phyloP scores from a whole-genome alignment of 2,329 filamentous ascomycete genomes.

The Diaporthe amygdali region DNA sequence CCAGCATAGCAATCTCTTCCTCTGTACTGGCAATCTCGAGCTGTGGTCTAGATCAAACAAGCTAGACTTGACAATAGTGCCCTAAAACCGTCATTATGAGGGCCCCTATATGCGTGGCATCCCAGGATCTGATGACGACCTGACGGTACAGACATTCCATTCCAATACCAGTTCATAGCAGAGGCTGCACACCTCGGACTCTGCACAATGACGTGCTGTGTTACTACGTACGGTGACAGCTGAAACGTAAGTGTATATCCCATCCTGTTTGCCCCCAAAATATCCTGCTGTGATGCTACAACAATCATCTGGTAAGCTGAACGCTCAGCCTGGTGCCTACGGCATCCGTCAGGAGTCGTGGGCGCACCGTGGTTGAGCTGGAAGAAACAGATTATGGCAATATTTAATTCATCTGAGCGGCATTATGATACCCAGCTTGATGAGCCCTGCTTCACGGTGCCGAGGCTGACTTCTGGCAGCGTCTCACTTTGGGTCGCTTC shows the following conservation, averaged over 20 bases:
- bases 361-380: constrained; percentile 23
- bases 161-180: not conserved
- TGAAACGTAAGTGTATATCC: constrained; percentile 20
- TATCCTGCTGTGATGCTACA: constrained; percentile 19
- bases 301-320: constrained; percentile 28
- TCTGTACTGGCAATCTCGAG: constrained; percentile 57
- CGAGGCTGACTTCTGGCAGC: constrained; percentile 18
- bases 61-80: constrained; percentile 35
- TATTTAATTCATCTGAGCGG: constrained; percentile 15
- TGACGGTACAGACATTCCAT: constrained; percentile 42
- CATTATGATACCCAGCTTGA: not conserved
- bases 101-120: constrained; percentile 63
- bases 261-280: too few relatives aligned
- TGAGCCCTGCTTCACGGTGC: not conserved
- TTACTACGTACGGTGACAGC: not conserved
- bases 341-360: not conserved
- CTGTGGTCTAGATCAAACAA: constrained; percentile 62
- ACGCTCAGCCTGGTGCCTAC: constrained; percentile 21
- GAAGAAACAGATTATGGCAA: constrained; percentile 23
- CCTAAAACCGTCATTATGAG: constrained; percentile 75
- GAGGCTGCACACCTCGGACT: not conserved
- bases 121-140: constrained; percentile 73
- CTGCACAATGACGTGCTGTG: not conserved
- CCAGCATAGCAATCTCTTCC: constrained; percentile 40
- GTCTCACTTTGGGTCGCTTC: not conserved